Evolutionary conservation across 352 stramenopile species (phyloP).

Genomic region (Globisporangium carolinianum): DNA sequence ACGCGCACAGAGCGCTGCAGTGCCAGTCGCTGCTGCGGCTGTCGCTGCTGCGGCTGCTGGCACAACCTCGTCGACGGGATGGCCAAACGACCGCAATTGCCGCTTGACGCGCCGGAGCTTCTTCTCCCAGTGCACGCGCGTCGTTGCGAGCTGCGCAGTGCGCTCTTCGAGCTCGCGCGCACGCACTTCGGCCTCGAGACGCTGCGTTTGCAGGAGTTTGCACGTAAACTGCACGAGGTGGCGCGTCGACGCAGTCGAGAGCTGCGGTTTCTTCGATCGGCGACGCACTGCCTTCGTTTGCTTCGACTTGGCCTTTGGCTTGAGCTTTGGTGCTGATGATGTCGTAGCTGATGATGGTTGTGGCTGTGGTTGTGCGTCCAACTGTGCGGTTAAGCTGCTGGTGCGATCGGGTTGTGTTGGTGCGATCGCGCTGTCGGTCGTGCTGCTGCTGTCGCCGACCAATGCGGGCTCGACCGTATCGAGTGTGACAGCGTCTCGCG

Average conservation of each 20-base stretch:
- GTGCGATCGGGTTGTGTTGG: no score
- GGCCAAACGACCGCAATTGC: constrained; percentile 2
- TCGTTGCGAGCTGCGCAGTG: constrained; percentile 16
- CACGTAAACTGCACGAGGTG: constrained; percentile 42
- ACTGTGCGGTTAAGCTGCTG: no score
- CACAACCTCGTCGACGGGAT: constrained; percentile 1
- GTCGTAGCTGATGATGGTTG: not conserved
- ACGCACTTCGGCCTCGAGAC: constrained; percentile 40
- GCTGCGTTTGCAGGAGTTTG: constrained; percentile 24
- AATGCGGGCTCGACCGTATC: no score
- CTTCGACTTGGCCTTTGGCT: not conserved
- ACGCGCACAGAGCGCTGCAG: not conserved
- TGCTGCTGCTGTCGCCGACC: no score
- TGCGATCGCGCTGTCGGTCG: no score
- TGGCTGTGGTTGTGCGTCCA: not conserved
- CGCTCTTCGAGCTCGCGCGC: constrained; percentile 36
- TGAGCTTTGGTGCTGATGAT: not conserved
- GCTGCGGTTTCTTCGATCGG: not conserved
- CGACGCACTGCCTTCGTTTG: not conserved
- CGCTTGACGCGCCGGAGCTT: constrained; percentile 23
- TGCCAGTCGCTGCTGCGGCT: not conserved
- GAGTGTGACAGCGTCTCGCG: no score
- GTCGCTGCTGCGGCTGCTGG: not conserved
- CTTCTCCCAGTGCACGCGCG: constrained; percentile 34
- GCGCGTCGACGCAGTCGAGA: constrained; percentile 20